Evolutionary conservation across 2,329 filamentous ascomycete species (phyloP), one percentile per base, ranked within the genome.

Genomic region (Pleurostoma richardsiae): DNA sequence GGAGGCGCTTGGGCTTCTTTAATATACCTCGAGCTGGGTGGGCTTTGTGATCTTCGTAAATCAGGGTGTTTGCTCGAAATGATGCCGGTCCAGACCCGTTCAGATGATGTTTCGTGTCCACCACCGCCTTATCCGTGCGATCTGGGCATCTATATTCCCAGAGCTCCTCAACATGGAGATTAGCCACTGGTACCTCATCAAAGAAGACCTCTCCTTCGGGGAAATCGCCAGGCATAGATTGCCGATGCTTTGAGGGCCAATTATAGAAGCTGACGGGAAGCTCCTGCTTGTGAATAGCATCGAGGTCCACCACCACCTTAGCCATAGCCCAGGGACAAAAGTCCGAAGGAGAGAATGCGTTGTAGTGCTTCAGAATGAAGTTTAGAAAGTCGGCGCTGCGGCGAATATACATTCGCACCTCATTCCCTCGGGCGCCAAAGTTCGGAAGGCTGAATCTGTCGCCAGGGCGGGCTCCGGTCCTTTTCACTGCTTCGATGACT

Each of bases 271-370:
- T 67, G 3, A 56, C 56, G 6, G 61, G 49, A 36, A 61, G 51
- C 48, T 61, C 57, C 41, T 56, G 52, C 42, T 58, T 59, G 55
- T 62, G 60, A 42, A 63, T 47, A 39, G 63, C 61, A 45, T 67
- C 62, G 46, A 58, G 46, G 41, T 67, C 64, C 46, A 61, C 59
- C 41, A 65, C 50, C 30, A 64, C 52, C 46, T 61, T 57, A 52
- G 55, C 54, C 19, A 64, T 43, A 5, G 56, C 53, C 7, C 49
- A 36, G 26, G 53, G 48, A 2, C 49, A 40, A 4, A 48, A 33
- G 3, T 29, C 43, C 48, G 51, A 49, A 39, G 56, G 56, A 4
- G 48, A 47, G 27, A 49, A 43, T 26, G 54, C 45, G 27, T 47
- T 49, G 40, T 59, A 48, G 8, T 52, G 48, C 2, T 49, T 49